These are phyloP conservation scores for Rhipidocladum racemiflorum DNA, from an alignment of 176 grass and related monocot genomes.

Conservation along the genomic window DNA sequence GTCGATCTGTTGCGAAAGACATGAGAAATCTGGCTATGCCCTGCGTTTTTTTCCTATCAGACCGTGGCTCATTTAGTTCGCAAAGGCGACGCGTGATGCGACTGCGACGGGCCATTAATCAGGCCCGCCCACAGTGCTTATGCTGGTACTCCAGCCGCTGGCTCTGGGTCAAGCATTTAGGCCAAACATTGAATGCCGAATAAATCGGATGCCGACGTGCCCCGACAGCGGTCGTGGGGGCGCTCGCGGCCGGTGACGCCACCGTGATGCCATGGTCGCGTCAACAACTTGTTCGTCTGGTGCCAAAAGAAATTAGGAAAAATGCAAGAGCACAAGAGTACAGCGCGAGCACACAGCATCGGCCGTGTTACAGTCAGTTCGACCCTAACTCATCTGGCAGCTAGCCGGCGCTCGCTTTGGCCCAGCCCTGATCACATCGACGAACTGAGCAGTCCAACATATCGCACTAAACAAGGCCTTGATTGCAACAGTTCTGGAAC, in stretches of 20 bases:
- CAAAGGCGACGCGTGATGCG: background rate
- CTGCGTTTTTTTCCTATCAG: background rate
- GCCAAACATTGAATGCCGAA: conserved; percentile 35
- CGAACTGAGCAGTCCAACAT: background rate
- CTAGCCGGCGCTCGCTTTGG: background rate
- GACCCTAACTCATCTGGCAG: background rate
- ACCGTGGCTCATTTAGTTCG: conserved; percentile 19
- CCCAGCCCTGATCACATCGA: background rate
- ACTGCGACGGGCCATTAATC: conserved; percentile 6
- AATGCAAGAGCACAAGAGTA: background rate
- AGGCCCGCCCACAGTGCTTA: background rate
- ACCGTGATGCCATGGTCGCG: conserved; percentile 14
- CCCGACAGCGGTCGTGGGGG: conserved; percentile 20
- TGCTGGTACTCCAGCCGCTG: background rate
- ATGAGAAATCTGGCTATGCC: background rate
- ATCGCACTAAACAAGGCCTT: background rate
- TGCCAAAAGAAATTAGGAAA: background rate
- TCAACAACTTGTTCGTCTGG: background rate
- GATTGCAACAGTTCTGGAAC: conserved; percentile 10
- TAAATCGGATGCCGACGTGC: conserved; percentile 21
- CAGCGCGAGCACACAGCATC: background rate
- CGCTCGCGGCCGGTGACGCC: background rate
- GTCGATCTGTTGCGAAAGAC: background rate
- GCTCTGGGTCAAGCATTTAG: conserved; percentile 23
- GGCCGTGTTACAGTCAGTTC: background rate